These are phyloP conservation scores for Cinnamomum micranthum DNA, from an alignment of 164 flowering plant species.

Conservation along the genomic window DNA sequence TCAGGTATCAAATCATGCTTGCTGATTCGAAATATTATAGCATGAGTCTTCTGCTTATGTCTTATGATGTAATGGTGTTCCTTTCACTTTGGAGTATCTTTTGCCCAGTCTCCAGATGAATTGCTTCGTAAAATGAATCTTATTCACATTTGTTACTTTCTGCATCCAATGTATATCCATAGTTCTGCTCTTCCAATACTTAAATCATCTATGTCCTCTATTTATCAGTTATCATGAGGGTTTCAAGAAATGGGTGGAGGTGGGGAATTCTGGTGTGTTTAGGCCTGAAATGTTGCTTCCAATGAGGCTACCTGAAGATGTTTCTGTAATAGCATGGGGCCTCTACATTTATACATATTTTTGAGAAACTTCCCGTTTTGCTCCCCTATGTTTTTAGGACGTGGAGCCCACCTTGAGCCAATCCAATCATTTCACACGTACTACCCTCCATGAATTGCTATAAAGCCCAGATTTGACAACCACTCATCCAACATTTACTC, in stretches of 20 bases:
- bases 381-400: no score
- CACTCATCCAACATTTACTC: no score
- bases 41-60: background rate
- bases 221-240: conserved; percentile 85
- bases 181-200: background rate
- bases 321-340: conserved; percentile 93
- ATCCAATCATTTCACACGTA: no score
- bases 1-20: conserved; percentile 45
- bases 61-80: background rate
- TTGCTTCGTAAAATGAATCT: background rate
- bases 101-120: background rate
- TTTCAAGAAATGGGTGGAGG: conserved; percentile 87
- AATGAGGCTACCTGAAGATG: conserved; percentile 98
- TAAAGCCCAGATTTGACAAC: no score
- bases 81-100: background rate
- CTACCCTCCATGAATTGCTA: no score
- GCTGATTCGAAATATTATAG: background rate
- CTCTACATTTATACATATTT: conserved; percentile 18
- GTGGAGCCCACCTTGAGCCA: no score
- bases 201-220: background rate
- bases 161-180: background rate
- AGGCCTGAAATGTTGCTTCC: conserved; percentile 98
- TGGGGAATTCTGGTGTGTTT: conserved; percentile 97
- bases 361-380: no score
- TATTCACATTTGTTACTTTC: background rate